Evolutionary conservation across 495 filamentous ascomycete species (phyloP).

Genomic region (Xylaria intraflava): DNA sequence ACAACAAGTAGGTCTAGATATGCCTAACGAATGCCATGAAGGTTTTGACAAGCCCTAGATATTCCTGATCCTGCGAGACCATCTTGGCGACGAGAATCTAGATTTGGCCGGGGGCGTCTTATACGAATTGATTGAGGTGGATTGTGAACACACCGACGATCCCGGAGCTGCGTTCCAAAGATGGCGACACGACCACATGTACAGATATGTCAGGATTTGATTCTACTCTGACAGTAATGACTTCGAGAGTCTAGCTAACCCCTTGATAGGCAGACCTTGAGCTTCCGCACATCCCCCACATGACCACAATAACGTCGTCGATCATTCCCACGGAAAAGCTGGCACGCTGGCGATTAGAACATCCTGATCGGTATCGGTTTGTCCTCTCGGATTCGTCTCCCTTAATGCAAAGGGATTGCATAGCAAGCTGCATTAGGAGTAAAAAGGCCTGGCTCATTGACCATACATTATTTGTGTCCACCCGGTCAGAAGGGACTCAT

Average conservation of each 20-base stretch:
- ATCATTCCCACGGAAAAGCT: constrained; percentile 25
- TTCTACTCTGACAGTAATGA: not conserved
- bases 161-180: constrained; percentile 29
- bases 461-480: constrained; percentile 26
- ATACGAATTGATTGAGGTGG: constrained; percentile 30
- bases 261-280: constrained; percentile 23
- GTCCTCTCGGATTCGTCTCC: constrained; percentile 25
- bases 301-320: constrained; percentile 28
- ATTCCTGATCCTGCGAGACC: constrained; percentile 27
- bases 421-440: constrained; percentile 23
- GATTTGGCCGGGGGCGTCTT: constrained; percentile 29
- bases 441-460: constrained; percentile 30
- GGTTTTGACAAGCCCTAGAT: constrained; percentile 17
- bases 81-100: constrained; percentile 30
- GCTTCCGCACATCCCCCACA: constrained; percentile 29
- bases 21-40: not conserved
- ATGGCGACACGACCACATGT: constrained; percentile 27
- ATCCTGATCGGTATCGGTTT: constrained; percentile 23
- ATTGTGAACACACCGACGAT: constrained; percentile 28
- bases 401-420: constrained; percentile 8
- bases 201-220: constrained; percentile 24
- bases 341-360: constrained; percentile 21
- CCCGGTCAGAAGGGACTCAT: constrained; percentile 21
- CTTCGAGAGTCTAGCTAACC: constrained; percentile 9
- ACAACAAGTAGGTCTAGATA: constrained; percentile 19